These are phyloP conservation scores for Pythium brassicae DNA, from an alignment of 352 stramenopile genomes.

Conservation along the genomic window DNA sequence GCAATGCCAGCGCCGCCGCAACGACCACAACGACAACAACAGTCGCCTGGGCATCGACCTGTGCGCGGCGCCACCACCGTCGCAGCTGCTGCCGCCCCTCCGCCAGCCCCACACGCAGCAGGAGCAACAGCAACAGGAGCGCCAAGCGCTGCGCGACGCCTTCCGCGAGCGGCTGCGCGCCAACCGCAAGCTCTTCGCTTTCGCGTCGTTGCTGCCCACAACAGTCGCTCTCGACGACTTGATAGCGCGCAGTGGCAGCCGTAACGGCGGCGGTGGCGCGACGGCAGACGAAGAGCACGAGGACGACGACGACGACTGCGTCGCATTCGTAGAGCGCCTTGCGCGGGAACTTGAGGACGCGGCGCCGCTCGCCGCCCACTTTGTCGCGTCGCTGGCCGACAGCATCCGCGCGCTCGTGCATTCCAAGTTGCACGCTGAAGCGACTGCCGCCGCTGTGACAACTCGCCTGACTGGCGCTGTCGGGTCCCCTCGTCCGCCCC, in stretches of 20 bases:
- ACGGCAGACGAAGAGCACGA: neutral
- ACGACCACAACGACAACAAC: neutral
- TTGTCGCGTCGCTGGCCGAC: slow-evolving; percentile 11
- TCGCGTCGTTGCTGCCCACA: slow-evolving; percentile 6
- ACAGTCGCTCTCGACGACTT: neutral
- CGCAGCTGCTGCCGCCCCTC: slow-evolving; percentile 13
- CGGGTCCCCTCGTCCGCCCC: neutral
- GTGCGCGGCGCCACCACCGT: neutral
- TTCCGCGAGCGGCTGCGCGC: slow-evolving; percentile 18
- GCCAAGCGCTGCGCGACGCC: slow-evolving; percentile 10
- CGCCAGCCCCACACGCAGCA: neutral
- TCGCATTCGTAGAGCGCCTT: slow-evolving; percentile 5
- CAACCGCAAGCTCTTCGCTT: slow-evolving; percentile 14
- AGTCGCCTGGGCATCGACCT: slow-evolving; percentile 16
- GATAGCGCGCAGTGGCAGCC: neutral
- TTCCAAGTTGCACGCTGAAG: slow-evolving; percentile 16
- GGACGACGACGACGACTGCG: slow-evolving; percentile 12
- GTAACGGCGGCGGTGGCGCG: too few relatives aligned
- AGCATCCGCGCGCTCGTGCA: slow-evolving; percentile 16
- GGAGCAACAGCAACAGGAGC: slow-evolving; percentile 17
- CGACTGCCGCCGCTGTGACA: neutral
- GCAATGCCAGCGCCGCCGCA: neutral
- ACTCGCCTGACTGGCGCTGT: neutral
- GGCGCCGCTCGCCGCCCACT: slow-evolving; percentile 17
- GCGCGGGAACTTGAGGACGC: slow-evolving; percentile 3